A percentile compares a stretch with the other conserved stretches of the same genome.
Conservation (phyloP, 2,329 filamentous ascomycete genomes). For the Colletotrichum eleusines region DNA sequence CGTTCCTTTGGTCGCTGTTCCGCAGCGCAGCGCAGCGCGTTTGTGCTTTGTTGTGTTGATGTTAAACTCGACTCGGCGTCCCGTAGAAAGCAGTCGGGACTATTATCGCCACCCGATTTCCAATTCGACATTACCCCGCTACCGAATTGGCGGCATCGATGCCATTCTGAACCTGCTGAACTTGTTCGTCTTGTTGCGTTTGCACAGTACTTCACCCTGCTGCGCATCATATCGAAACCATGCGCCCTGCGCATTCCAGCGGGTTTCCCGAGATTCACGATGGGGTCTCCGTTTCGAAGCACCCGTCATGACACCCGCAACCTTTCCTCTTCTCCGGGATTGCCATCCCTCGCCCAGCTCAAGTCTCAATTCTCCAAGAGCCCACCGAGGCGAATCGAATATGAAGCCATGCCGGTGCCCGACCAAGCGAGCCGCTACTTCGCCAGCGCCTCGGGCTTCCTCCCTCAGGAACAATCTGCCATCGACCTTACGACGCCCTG, state of each 20-base stretch:
- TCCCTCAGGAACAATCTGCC: slow-evolving; percentile 24
- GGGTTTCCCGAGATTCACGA: slow-evolving; percentile 47
- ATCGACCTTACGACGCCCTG: slow-evolving; percentile 40
- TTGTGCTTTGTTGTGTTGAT: slow-evolving; percentile 30
- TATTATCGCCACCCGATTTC: slow-evolving; percentile 7
- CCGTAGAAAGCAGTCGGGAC: slow-evolving; percentile 1
- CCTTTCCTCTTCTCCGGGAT: slow-evolving; percentile 65
- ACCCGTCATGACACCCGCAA: slow-evolving; percentile 46
- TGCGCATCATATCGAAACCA: slow-evolving; percentile 49
- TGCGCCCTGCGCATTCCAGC: slow-evolving; percentile 63
- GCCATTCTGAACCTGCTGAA: background rate
- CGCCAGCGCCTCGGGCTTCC: slow-evolving; percentile 21
- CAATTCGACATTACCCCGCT: background rate
- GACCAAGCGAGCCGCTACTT: slow-evolving; percentile 6
- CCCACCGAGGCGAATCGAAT: slow-evolving; percentile 14
- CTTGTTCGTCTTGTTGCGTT: background rate
- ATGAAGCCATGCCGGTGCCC: slow-evolving; percentile 2
- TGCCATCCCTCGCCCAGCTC: slow-evolving; percentile 65
- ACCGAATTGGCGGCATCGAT: background rate
- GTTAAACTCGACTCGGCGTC: background rate
- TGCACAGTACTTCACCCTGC: slow-evolving; percentile 46
- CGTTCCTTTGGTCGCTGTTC: background rate
- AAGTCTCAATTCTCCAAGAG: slow-evolving; percentile 51
- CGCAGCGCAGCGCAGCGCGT: slow-evolving; percentile 3
- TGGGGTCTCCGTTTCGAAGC: slow-evolving; percentile 50